Percentiles rank a stretch among this genome's conserved stretches.
These are phyloP conservation scores for Didymella sp. DNA, from an alignment of 2,329 filamentous ascomycete genomes.

Conservation along the genomic window DNA sequence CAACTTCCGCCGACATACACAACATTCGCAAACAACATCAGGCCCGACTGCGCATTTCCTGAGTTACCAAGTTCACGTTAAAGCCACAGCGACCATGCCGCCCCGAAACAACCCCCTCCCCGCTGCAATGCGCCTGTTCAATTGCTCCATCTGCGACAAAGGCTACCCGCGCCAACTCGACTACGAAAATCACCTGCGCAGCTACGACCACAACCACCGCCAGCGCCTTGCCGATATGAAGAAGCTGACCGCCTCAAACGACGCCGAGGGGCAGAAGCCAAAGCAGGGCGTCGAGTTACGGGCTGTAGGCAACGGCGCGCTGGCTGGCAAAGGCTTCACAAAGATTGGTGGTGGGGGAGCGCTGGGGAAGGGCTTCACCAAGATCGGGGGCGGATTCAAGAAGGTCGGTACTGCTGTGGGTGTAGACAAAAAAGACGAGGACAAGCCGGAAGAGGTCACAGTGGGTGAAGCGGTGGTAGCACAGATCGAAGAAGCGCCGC, in stretches of 20 bases:
- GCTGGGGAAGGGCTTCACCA: constrained; percentile 16
- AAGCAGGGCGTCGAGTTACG: constrained; percentile 35
- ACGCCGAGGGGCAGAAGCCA: constrained; percentile 30
- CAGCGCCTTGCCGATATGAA: constrained; percentile 84
- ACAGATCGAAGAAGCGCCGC: constrained; percentile 36
- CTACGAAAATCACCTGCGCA: constrained; percentile 91
- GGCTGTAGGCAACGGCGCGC: constrained; percentile 29
- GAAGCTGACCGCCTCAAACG: constrained; percentile 55
- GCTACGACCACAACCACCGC: constrained; percentile 89
- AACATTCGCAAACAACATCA: background rate
- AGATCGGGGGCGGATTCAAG: constrained; percentile 63
- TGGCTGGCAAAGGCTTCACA: constrained; percentile 34
- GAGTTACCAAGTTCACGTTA: no score
- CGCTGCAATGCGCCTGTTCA: constrained; percentile 49
- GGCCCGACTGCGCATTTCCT: no score
- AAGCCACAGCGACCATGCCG: constrained; percentile 34
- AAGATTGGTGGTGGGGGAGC: constrained; percentile 34
- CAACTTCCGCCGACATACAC: background rate
- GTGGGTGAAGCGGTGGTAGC: constrained; percentile 8
- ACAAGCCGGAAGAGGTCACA: constrained; percentile 5
- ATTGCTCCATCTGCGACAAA: constrained; percentile 79
- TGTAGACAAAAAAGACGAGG: constrained; percentile 12
- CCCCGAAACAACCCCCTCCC: constrained; percentile 54
- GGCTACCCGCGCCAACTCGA: constrained; percentile 95
- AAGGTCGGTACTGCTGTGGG: constrained; percentile 67